Base-by-base conservation (phyloP, 345 rosid species). In the Garcia nutans region DNA sequence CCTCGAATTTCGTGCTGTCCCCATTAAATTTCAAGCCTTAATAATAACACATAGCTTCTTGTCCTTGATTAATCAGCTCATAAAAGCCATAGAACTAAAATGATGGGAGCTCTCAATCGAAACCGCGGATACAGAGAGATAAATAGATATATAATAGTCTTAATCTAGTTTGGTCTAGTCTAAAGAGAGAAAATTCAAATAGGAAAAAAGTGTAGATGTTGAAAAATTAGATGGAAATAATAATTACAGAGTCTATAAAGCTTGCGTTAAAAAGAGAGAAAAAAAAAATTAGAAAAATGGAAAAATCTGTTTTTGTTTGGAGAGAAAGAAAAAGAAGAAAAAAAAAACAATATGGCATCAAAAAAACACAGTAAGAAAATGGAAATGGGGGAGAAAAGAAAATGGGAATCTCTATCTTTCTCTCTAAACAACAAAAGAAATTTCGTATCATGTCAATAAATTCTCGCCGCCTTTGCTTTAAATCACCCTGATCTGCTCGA, bases 391-490 rank as follows among this genome's bases (percentile, higher is more conserved):
- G 11, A 20, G 75, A 13, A 24, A 45, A 23, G 26, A 73, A 10
- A 31, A 19, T 4, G 31, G 3, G 44, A 9, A n/a, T 37, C 68
- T 65, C 68, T 37, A 5, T 4, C 41, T 3, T 6, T 37, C 41
- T 37, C 41, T 37, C 41, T 28, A 28, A 28, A 28, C 31, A 28
- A n/a, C n/a, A 28, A 28, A 37, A 22, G 42, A 28, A 58, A 5
- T 28, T 54, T 68, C 3, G 31, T 10, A 80, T 74, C 79, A 76
- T 62, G 82, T 75, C 83, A 76, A 67, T 78, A 86, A 86, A 85
- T 75, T 80, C 84, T 85, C 86, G 94, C 97, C 97, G 97, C 89
- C 94, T 85, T 84, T 84, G 89, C 90, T 81, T 84, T 84, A 86
- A 90, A 87, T 89, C 86, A 72, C 22, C 69, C 79, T 83, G 93